Base-by-base conservation (phyloP, 306 rosid genomes). In the Castanospermum australe region DNA sequence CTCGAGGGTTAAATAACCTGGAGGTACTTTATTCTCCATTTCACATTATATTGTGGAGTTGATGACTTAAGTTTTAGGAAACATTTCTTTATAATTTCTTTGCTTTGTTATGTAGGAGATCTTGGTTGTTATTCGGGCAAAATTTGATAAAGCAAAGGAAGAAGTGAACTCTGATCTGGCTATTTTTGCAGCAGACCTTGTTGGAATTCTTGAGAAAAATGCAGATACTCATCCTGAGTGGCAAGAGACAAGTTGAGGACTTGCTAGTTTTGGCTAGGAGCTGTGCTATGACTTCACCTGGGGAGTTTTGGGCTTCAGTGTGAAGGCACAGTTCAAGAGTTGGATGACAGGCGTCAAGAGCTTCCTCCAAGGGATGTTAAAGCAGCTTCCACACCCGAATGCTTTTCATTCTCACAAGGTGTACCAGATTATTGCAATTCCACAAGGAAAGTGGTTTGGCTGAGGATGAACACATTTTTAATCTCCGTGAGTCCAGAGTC, bases 271-370 rank as follows among this genome's bases (percentile, higher is more conserved):
- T 93, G 87, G 99, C 99, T 75, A 92, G 98, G 85, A 88, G 94
- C 39, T 95, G 99, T 90, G 98, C 98, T 39, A 85, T 95, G 93
- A 86, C 99, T 44, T 86, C 97, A 28, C 59, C 99, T 62, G 97
- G 90, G 71, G 97, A 95, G 64, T 95, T 95, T 88, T 95, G 99
- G 99, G 99, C 96, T 93, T 85, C 97, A 91, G 76, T 95, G 99
- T 86, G 99, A 95, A 88, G 78, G 98, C 83, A 91, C 93, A 82
- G 99, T 95, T 83, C 99, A 93, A 88, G 99, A 95, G 33, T 93
- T 95, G 89, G 99, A 95, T 84, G 99, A 95, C 85, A 91, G 91
- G 82, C 99, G 99, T 48, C 99, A 95, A 88, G 98, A 95, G 81
- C 93, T 85, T 68, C 92, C 97, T 57, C 97, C 94, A 3, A 3